Percentiles rank a stretch among this genome's conserved stretches.
Conservation (phyloP, 345 rosid genomes). For the Salix exigua region DNA sequence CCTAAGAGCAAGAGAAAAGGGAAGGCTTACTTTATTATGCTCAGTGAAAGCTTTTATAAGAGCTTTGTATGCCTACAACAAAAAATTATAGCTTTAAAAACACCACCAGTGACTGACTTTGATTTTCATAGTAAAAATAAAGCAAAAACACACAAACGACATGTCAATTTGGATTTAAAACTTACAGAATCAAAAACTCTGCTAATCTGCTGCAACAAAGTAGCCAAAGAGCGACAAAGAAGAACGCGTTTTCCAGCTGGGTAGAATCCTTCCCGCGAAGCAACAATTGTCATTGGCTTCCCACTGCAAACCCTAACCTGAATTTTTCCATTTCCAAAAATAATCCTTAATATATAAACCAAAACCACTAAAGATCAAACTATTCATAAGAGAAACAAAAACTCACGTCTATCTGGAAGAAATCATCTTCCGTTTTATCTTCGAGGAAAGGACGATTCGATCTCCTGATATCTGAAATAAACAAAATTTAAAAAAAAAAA, state of each 20-base stretch:
- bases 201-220: conserved; percentile 29
- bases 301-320: conserved; percentile 33
- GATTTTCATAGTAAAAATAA: neutral
- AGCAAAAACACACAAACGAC: neutral
- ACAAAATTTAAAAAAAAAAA: neutral
- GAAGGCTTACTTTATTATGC: conserved; percentile 25
- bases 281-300: conserved; percentile 30
- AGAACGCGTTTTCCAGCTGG: conserved; percentile 24
- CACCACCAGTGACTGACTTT: neutral
- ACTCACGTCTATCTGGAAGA: conserved; percentile 83
- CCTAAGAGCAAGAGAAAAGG: neutral
- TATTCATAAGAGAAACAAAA: neutral
- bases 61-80: conserved; percentile 27
- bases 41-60: conserved; percentile 32
- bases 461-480: conserved; percentile 26
- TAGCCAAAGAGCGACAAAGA: conserved; percentile 22
- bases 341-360: neutral
- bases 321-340: neutral
- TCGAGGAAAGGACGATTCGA: conserved; percentile 19
- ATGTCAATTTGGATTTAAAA: neutral
- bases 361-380: neutral
- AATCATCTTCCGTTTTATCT: conserved; percentile 12
- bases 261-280: conserved; percentile 33
- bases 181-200: conserved; percentile 30
- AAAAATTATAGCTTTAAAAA: neutral